A percentile compares a stretch with the other conserved stretches of the same genome.
Conservation (phyloP, 2,329 filamentous ascomycete genomes). For the Cadophora gregata region DNA sequence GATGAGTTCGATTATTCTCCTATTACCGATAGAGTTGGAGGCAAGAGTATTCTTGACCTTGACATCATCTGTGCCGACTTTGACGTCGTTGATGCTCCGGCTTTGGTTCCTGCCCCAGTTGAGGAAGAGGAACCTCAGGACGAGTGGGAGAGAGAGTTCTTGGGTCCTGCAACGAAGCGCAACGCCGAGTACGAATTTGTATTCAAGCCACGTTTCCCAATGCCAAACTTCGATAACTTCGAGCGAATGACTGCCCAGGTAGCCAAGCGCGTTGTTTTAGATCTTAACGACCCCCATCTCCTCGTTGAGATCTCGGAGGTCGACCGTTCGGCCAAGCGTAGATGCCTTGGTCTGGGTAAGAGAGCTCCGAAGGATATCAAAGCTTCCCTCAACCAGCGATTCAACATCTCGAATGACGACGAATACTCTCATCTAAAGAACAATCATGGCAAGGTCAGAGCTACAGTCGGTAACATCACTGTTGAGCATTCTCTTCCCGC, state of each 20-base stretch:
- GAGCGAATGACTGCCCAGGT: conserved; percentile 74
- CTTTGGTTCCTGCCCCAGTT: conserved; percentile 34
- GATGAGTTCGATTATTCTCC: conserved; percentile 58
- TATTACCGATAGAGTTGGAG: conserved; percentile 71
- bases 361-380: conserved; percentile 72
- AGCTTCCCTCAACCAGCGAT: conserved; percentile 78
- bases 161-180: conserved; percentile 63
- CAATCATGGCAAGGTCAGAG: conserved; percentile 94
- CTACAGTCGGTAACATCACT: conserved; percentile 87
- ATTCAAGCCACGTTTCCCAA: conserved; percentile 61
- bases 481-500: conserved; percentile 95
- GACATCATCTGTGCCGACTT: conserved; percentile 87
- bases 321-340: conserved; percentile 66
- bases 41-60: conserved; percentile 80
- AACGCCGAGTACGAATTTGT: conserved; percentile 66
- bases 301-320: conserved; percentile 79
- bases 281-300: conserved; percentile 87
- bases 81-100: conserved; percentile 52
- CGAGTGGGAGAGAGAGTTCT: conserved; percentile 69
- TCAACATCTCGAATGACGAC: conserved; percentile 96
- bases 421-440: conserved; percentile 96
- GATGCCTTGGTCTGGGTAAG: conserved; percentile 49
- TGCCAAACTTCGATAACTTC: conserved; percentile 82
- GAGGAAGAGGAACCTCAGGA: conserved; percentile 54
- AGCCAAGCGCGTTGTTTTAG: conserved; percentile 80